Conservation (phyloP, 2,329 filamentous ascomycete genomes). For the Alternaria longipes region DNA sequence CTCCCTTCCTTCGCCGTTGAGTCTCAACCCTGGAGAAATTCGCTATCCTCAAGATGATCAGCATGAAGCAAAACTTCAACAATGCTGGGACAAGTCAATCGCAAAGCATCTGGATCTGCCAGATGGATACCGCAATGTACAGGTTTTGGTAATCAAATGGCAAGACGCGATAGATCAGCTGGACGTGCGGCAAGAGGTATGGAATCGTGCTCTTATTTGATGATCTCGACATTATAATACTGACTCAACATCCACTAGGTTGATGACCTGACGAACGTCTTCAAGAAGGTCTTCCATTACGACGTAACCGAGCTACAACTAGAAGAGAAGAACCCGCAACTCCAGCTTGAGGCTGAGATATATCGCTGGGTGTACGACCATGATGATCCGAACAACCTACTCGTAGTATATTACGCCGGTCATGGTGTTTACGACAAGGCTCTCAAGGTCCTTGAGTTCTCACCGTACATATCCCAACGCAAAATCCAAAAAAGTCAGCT, state of each 20-base stretch:
- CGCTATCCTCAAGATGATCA: neutral
- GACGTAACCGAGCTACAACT: neutral
- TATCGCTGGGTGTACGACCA: neutral
- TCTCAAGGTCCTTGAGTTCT: neutral
- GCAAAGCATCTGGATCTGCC: conserved; percentile 17
- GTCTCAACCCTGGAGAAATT: neutral
- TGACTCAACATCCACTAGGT: neutral
- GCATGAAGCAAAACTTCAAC: conserved; percentile 6
- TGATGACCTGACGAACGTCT: neutral
- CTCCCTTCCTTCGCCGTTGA: neutral
- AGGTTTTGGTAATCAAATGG: conserved; percentile 24
- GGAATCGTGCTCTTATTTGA: neutral
- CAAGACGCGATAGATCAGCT: conserved; percentile 18
- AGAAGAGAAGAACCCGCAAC: neutral
- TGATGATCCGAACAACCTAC: neutral
- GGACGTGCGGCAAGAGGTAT: neutral
- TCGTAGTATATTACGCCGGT: neutral
- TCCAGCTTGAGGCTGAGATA: neutral
- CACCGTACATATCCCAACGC: neutral
- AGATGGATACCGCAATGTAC: conserved; percentile 21
- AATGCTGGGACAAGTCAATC: conserved; percentile 18
- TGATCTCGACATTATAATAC: neutral
- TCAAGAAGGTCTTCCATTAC: neutral
- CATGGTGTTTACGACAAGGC: neutral
- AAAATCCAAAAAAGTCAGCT: neutral